phyloP scores from a whole-genome alignment of 306 rosid genomes.

The Sindora glabra region DNA sequence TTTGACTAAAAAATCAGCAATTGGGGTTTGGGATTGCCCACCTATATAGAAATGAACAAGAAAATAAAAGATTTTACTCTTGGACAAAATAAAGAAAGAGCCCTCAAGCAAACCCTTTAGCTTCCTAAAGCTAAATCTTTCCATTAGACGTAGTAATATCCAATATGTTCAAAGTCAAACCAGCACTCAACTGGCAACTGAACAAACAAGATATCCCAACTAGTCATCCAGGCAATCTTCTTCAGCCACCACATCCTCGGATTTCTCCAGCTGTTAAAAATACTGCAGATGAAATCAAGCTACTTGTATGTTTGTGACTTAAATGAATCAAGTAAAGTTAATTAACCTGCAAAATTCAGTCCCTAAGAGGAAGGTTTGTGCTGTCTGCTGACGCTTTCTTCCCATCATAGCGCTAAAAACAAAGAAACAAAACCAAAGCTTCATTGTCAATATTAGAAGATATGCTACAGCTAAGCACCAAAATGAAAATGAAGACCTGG shows the following conservation, averaged over 20 bases:
- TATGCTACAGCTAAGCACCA: not conserved
- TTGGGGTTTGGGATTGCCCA: conserved; percentile 11
- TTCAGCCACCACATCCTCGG: conserved; percentile 10
- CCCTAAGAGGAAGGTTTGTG: conserved; percentile 19
- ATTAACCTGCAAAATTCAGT: conserved; percentile 26
- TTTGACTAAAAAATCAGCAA: conserved; percentile 6
- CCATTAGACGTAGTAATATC: not conserved
- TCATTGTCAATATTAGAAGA: conserved; percentile 7
- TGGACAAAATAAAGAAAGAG: not conserved
- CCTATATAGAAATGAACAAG: not conserved
- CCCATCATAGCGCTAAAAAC: conserved; percentile 60
- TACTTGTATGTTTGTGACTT: not conserved
- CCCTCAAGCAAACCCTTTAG: conserved; percentile 5
- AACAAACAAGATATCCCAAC: not conserved
- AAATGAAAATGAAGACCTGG: not conserved
- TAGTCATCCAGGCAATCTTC: conserved; percentile 11
- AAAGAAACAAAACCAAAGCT: conserved; percentile 8
- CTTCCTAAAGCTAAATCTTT: conserved; percentile 21
- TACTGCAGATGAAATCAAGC: conserved; percentile 10
- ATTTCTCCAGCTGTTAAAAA: conserved; percentile 4
- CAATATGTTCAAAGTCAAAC: conserved; percentile 12
- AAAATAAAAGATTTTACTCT: conserved; percentile 1
- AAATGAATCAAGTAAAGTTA: not conserved
- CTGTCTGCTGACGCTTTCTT: conserved; percentile 52
- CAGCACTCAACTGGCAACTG: not conserved